Conservation (phyloP, 1,139 yeast genomes). For the Scheffersomyces illinoinensis region DNA sequence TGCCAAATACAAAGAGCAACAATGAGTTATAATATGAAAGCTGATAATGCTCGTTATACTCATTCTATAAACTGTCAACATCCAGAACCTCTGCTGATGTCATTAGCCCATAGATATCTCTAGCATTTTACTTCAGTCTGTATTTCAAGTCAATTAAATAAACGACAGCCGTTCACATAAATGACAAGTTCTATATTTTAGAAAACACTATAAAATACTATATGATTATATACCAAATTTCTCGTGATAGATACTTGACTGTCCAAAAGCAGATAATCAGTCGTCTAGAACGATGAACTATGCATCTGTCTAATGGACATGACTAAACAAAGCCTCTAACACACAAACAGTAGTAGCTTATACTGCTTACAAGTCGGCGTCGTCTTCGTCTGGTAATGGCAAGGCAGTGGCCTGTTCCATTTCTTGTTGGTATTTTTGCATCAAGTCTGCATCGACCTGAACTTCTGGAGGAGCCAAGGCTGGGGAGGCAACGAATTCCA, state of each 20-base stretch:
- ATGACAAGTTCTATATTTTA: neutral
- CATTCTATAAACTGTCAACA: too few relatives aligned
- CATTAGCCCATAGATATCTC: too few relatives aligned
- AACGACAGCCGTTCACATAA: neutral
- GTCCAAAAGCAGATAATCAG: neutral
- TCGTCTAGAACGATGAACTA: neutral
- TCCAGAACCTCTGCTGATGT: too few relatives aligned
- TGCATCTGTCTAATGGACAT: neutral
- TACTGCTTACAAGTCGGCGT: constrained; percentile 81
- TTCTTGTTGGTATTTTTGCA: constrained; percentile 98
- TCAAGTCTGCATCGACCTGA: constrained; percentile 90
- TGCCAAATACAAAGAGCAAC: constrained; percentile 1
- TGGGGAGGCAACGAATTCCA: constrained; percentile 98
- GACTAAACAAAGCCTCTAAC: neutral
- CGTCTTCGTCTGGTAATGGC: constrained; percentile 99
- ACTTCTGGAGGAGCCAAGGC: constrained; percentile 99
- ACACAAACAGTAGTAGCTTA: neutral
- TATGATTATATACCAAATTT: neutral
- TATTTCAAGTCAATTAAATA: neutral
- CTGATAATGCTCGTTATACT: neutral
- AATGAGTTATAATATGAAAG: neutral
- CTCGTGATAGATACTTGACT: neutral
- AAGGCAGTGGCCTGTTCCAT: constrained; percentile 99
- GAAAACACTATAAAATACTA: neutral
- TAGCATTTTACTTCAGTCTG: neutral